Conservation (phyloP, 2,329 filamentous ascomycete species). For the Sphaerulina musiva region DNA sequence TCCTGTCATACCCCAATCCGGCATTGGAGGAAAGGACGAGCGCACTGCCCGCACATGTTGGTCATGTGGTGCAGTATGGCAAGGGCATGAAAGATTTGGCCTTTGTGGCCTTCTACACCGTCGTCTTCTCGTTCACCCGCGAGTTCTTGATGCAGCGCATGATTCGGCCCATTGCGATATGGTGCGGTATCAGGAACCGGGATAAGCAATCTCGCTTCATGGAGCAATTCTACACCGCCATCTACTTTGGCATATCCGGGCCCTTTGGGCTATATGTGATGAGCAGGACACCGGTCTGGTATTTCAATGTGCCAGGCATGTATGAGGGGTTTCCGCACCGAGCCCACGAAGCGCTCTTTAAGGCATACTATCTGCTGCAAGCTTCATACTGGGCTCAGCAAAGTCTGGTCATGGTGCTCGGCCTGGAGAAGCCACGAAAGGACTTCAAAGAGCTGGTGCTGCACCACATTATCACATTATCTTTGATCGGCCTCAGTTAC, state of each 20-base stretch:
- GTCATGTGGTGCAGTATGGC: slow-evolving; percentile 59
- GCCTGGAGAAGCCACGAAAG: slow-evolving; percentile 87
- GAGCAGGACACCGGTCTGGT: slow-evolving; percentile 86
- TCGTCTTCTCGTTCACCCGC: slow-evolving; percentile 86
- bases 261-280: slow-evolving; percentile 86
- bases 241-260: slow-evolving; percentile 80
- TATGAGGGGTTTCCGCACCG: slow-evolving; percentile 82
- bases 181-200: slow-evolving; percentile 61
- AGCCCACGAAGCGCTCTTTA: slow-evolving; percentile 73
- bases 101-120: slow-evolving; percentile 81
- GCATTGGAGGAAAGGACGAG: slow-evolving; percentile 30
- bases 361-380: slow-evolving; percentile 93
- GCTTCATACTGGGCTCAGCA: slow-evolving; percentile 95
- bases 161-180: slow-evolving; percentile 67
- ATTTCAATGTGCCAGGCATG: slow-evolving; percentile 87
- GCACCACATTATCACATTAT: slow-evolving; percentile 83
- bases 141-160: slow-evolving; percentile 94
- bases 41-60: slow-evolving; percentile 42
- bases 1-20: slow-evolving; percentile 74
- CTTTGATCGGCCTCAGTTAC: slow-evolving; percentile 80
- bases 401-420: slow-evolving; percentile 76
- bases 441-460: slow-evolving; percentile 90
- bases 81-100: slow-evolving; percentile 83
- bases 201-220: slow-evolving; percentile 86
- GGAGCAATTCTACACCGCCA: slow-evolving; percentile 90